Percentiles rank a stretch among this genome's conserved stretches.
Evolutionary conservation across 768 basidiomycete species (phyloP).

Genomic region (Ramaria rubella): DNA sequence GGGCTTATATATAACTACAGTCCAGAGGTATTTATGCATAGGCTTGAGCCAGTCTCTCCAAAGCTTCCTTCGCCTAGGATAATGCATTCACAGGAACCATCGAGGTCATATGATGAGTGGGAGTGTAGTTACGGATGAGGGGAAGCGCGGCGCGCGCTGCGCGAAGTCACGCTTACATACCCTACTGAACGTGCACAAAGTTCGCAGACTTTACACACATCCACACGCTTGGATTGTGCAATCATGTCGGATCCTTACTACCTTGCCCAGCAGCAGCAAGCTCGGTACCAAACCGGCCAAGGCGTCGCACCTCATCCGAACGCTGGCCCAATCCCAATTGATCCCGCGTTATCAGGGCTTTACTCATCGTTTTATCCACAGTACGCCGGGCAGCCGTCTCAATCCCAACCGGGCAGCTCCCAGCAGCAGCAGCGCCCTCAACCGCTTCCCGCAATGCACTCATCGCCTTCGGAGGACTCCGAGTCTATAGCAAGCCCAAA

Average conservation of each 20-base stretch:
- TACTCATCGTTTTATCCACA: constrained; percentile 50
- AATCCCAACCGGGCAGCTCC: constrained; percentile 24
- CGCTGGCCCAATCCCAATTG: constrained; percentile 52
- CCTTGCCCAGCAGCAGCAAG: constrained; percentile 36
- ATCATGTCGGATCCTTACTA: constrained; percentile 24
- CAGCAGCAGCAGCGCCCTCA: constrained; percentile 48
- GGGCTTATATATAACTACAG: no score
- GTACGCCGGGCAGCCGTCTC: constrained; percentile 36
- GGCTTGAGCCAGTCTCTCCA: no score
- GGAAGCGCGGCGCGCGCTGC: no score
- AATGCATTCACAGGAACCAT: no score
- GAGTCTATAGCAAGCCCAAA: constrained; percentile 71
- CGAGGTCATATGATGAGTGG: no score
- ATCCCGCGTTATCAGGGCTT: constrained; percentile 65
- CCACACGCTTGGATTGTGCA: not conserved
- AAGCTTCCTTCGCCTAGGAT: no score
- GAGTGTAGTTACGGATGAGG: no score
- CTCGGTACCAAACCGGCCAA: constrained; percentile 29
- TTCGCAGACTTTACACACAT: not conserved
- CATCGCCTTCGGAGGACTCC: constrained; percentile 76
- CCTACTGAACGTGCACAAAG: not conserved
- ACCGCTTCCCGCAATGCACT: constrained; percentile 50
- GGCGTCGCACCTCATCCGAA: constrained; percentile 50
- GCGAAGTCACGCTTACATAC: not conserved
- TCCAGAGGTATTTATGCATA: no score